Conservation (phyloP, 2,329 filamentous ascomycete genomes). For the Trichoderma cornu-damae region DNA sequence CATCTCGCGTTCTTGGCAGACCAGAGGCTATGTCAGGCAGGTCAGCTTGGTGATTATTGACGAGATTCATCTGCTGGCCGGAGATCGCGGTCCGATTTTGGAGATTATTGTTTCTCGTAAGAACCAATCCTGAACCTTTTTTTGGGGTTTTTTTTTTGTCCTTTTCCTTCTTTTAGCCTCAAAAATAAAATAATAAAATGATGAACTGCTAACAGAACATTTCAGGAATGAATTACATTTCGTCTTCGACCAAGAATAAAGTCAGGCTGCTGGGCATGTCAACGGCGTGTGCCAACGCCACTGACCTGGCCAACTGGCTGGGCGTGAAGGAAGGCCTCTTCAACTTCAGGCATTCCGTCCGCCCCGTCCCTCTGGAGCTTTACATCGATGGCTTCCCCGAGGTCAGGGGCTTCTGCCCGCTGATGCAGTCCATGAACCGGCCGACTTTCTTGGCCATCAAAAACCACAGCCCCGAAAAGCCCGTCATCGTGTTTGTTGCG, state of each 20-base stretch:
- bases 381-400: slow-evolving; percentile 98
- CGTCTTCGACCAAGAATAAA: slow-evolving; percentile 81
- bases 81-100: slow-evolving; percentile 92
- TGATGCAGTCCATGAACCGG: slow-evolving; percentile 99
- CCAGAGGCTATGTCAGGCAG: slow-evolving; percentile 89
- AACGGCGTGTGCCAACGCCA: slow-evolving; percentile 93
- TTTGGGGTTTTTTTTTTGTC: too few relatives aligned
- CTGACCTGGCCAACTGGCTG: slow-evolving; percentile 90
- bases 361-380: slow-evolving; percentile 89
- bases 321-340: slow-evolving; percentile 93
- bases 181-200: too few relatives aligned
- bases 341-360: slow-evolving; percentile 96
- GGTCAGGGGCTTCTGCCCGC: slow-evolving; percentile 86
- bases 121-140: too few relatives aligned
- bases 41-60: slow-evolving; percentile 97
- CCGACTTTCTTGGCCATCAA: slow-evolving; percentile 96
- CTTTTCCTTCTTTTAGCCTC: not conserved
- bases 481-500: slow-evolving; percentile 96
- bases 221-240: slow-evolving; percentile 94
- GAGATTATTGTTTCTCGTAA: slow-evolving; percentile 83
- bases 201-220: slow-evolving; percentile 30
- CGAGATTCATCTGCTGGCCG: slow-evolving; percentile 94
- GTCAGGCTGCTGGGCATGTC: slow-evolving; percentile 98
- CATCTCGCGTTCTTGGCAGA: slow-evolving; percentile 98
- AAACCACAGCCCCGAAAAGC: slow-evolving; percentile 90